Evolutionary conservation across 768 basidiomycete species (phyloP), one percentile per base, ranked within the genome.

Genomic region (Boletus sp.): DNA sequence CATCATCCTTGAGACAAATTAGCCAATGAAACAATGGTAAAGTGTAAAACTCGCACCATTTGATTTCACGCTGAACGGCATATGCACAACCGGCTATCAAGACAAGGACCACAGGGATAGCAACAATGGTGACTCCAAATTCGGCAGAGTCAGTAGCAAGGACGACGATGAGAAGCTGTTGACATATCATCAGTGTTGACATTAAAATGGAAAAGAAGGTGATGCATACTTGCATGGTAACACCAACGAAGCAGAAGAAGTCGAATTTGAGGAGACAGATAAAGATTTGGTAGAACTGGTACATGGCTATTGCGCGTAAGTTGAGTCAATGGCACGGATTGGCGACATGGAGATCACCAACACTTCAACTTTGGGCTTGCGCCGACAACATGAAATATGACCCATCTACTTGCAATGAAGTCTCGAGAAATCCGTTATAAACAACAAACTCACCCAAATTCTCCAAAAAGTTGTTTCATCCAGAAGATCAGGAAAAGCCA

Each of bases 221-320:
- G 27, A 15, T 30, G 32, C 71, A 46, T 47, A 82, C 90, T 83
- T 93, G 91, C 81, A 92, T 91, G 3, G 90, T 92, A 25, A 93
- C 85, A n/a, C 87, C 91, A 21, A 80, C 78, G 66, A 93, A 93
- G 69, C 81, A 83, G 75, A 93, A 93, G 70, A 92, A 93, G 70
- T 93, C 90, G 68, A 93, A 91, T 68, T 92, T 93, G 62, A 93
- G 81, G 49, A 93, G 78, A 64, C 89, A 92, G 43, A 93, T 83
- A 78, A 92, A 82, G 62, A 93, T 82, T 72, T 93, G 88, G 64
- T 93, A 93, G 72, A 76, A 90, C 62, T 87, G 88, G 68, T 90
- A 93, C 91, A 93, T 93, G 32, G 80, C 90, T 93, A 58, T 49
- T 50, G 39, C 14, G 58, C 35, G 52, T 51, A 43, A 38, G 39